A percentile compares a stretch with the other conserved stretches of the same genome.
Evolutionary conservation across 2,329 filamentous ascomycete species (phyloP).

Genomic region (Blastomyces parvus): DNA sequence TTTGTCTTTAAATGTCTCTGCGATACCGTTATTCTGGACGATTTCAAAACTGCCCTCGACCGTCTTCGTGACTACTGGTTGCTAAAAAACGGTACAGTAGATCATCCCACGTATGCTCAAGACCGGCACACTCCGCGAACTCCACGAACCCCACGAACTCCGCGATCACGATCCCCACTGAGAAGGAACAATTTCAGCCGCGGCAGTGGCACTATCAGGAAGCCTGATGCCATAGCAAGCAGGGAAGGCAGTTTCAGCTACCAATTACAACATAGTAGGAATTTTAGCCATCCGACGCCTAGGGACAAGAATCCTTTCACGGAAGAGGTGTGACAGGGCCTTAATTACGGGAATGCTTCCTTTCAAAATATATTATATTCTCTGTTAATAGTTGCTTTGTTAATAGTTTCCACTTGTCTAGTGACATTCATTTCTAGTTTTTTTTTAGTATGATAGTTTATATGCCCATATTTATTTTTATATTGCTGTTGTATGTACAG

Average conservation of each 20-base stretch:
- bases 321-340: neutral
- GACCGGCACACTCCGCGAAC: neutral
- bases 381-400: neutral
- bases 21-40: constrained; percentile 57
- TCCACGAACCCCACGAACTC: neutral
- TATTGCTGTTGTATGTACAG: neutral
- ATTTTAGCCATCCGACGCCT: neutral
- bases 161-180: neutral
- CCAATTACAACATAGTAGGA: neutral
- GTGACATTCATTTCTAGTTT: neutral
- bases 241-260: neutral
- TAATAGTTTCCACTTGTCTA: neutral
- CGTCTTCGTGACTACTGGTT: constrained; percentile 27
- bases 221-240: neutral
- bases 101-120: constrained; percentile 8
- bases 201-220: neutral
- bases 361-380: neutral
- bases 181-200: neutral
- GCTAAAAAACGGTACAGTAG: constrained; percentile 20
- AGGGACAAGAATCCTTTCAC: neutral
- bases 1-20: constrained; percentile 60
- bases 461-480: neutral
- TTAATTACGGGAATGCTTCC: neutral
- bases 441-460: neutral
- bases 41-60: constrained; percentile 54